phyloP scores from a whole-genome alignment of 805 yeast species.

The Schwanniomyces yamadae region DNA sequence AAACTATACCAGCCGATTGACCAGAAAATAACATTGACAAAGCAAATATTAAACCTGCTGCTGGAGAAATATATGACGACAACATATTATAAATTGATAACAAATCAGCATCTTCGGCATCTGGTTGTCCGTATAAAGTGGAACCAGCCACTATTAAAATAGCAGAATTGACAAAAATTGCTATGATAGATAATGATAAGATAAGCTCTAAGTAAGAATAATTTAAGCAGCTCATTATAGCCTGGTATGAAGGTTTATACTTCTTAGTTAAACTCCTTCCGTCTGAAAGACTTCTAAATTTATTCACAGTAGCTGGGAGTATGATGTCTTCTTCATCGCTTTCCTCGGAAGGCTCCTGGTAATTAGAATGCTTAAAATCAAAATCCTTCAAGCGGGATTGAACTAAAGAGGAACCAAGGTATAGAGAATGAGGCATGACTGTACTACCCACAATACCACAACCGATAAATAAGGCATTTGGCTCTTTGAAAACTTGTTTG shows the following conservation, averaged over 20 bases:
- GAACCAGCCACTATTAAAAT: constrained; percentile 46
- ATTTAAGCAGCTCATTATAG: constrained; percentile 40
- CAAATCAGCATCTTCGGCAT: constrained; percentile 46
- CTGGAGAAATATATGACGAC: constrained; percentile 42
- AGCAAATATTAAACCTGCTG: constrained; percentile 46
- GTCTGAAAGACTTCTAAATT: constrained; percentile 25
- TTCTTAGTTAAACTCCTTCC: constrained; percentile 27
- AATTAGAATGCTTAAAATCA: constrained; percentile 33
- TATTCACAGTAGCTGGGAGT: constrained; percentile 12
- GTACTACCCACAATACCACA: constrained; percentile 49
- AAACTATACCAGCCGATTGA: constrained; percentile 48
- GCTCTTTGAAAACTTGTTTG: constrained; percentile 40
- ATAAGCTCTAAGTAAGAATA: constrained; percentile 42
- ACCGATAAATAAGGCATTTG: constrained; percentile 42
- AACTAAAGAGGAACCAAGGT: constrained; percentile 44
- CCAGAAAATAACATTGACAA: constrained; percentile 47
- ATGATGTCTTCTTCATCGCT: constrained; percentile 5
- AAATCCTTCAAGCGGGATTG: constrained; percentile 44
- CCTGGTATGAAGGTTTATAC: constrained; percentile 42
- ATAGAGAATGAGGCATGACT: constrained; percentile 48
- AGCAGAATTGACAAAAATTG: constrained; percentile 45
- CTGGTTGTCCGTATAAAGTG: constrained; percentile 42
- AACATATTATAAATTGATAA: constrained; percentile 45
- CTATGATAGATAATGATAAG: constrained; percentile 40
- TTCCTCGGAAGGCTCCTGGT: constrained; percentile 6